Base-by-base conservation (phyloP, 495 filamentous ascomycete species). In the Lasiosphaeria ovina region DNA sequence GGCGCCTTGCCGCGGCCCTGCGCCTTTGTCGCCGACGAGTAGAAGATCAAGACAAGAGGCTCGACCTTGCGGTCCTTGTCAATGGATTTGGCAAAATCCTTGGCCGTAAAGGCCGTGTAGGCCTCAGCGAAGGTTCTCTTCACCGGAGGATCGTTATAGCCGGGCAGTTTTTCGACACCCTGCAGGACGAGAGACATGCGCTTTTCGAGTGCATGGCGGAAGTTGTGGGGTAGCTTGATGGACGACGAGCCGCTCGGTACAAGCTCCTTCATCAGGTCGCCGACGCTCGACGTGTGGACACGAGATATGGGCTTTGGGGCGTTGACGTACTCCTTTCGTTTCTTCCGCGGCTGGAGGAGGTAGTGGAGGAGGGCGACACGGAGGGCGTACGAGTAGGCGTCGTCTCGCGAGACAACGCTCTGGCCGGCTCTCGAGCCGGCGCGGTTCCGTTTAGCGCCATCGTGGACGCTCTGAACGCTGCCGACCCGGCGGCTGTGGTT, bases 21-120 rank as follows among this genome's bases (percentile, higher is more conserved):
- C 52, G 96, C 93, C 75, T 96, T 97, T 36, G 89, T 77, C 3
- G 79, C 77, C n/a, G 71, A 66, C 17, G 79, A 62, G 88, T 95
- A 77, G 87, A 93, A 63, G 84, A 97, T 81, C 86, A 97, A 77
- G 87, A 98, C 66, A 87, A 98, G 75, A 66, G 96, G 92, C 73
- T 99, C 95, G 24, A 96, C 87, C 67, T 92, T 86, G 55, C 95
- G 84, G 70, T 97, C 94, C 75, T 97, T 96, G 65, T 97, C 92
- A 80, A 97, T 72, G 89, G 93, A 54, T 80, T 89, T 62, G 83
- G 93, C 77, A 90, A 98, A 57, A 84, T 90, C 67, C 86, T 85
- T 77, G 87, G 94, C 69, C 89, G 90, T 80, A 55, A 81, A 76
- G 78, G 77, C 78, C 1, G 75, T 80, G 63, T 79, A 81, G 62